These are phyloP conservation scores for Fusarium euwallaceae DNA, from an alignment of 2,329 filamentous ascomycete genomes.

Conservation along the genomic window DNA sequence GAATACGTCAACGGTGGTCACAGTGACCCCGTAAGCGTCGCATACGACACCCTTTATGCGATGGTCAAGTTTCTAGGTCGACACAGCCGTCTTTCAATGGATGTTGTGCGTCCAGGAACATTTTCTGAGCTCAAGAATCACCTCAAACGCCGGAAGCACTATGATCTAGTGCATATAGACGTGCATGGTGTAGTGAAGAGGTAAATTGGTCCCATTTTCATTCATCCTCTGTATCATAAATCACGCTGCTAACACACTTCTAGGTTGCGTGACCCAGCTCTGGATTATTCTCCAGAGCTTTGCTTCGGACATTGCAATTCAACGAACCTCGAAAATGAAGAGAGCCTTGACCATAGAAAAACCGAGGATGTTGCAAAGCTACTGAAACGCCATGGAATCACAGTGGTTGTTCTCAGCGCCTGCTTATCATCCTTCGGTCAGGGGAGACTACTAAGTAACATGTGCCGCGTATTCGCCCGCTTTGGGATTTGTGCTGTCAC, in stretches of 20 bases:
- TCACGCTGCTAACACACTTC: not conserved
- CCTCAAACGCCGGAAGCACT: not conserved
- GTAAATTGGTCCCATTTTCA: not conserved
- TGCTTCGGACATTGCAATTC: not conserved
- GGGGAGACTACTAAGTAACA: not conserved
- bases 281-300: not conserved
- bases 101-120: not conserved
- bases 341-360: not conserved
- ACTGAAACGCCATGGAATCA: not conserved
- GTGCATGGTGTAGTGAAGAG: not conserved
- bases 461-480: constrained; percentile 1
- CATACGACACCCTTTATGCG: not conserved
- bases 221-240: too few species aligned
- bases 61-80: not conserved
- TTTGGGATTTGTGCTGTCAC: constrained; percentile 1
- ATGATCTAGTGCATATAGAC: not conserved
- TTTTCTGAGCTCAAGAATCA: not conserved
- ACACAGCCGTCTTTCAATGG: not conserved
- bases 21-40: not conserved
- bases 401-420: not conserved
- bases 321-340: not conserved
- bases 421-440: constrained; percentile 4
- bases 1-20: not conserved
- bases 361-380: not conserved
- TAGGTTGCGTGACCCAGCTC: not conserved